Evolutionary conservation across 2,329 filamentous ascomycete species (phyloP), one percentile per base, ranked within the genome.

Genomic region (Botryotinia calthae): DNA sequence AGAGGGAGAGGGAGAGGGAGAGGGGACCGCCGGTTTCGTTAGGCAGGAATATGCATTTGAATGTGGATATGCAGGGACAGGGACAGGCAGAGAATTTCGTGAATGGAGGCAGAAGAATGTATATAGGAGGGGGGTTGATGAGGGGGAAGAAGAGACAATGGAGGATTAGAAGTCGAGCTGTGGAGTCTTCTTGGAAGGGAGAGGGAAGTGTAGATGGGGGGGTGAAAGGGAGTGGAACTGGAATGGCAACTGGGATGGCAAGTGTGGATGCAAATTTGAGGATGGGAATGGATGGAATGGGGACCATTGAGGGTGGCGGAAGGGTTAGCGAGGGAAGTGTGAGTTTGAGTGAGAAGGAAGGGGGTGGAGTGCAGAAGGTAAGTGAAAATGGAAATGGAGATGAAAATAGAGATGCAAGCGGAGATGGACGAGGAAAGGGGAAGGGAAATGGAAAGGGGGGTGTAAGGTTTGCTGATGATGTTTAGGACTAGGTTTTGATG

Each of bases 391-490:
- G 31, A 40, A 40, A n/a, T 20, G 34, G 37, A n/a, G 25, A 42
- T 40, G 22, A 16, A 10, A 22, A n/a, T 34, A 48, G 58, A 25
- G 9, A 61, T 25, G 48, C 6, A n/a, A n/a, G 10, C 12, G 34
- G 20, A 40, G 20, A 25, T 0, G 22, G 4, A 37, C 9, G 20
- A 4, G 54, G 1, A 22, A 44, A 46, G 1, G 40, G 22, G 10
- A 70, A 71, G 7, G 44, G n/a, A 10, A 65, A 42, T 12, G 46
- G 59, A 28, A 71, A 20, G 0, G 58, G 58, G 18, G 64, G 69
- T 44, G 69, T 71, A n/a, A 66, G 69, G n/a, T 71, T 71, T 56
- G 46, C n/a, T 31, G 69, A 71, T 28, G 69, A 51, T 12, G 46
- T 34, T 34, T 71, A 56, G 34, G 34, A 44, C 9, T n/a, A 20